Conservation (phyloP, 164 flowering plant species). For the Euptelea pleiosperma region DNA sequence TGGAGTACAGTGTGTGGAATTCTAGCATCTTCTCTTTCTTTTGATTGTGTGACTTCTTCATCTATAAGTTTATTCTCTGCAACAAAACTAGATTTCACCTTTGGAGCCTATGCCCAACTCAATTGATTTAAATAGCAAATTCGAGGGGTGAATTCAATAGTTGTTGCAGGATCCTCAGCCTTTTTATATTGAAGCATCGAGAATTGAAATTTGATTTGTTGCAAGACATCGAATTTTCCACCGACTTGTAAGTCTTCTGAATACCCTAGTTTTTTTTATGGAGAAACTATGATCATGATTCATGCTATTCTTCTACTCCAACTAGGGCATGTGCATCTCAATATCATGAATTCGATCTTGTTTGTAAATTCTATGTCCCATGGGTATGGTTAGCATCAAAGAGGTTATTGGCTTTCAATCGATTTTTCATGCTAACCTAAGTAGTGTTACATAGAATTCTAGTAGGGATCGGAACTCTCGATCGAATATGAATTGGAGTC, state of each 20-base stretch:
- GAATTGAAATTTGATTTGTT: not conserved
- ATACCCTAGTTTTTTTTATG: not conserved
- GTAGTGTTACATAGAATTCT: too few species aligned
- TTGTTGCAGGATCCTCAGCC: constrained; percentile 7
- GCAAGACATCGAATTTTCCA: constrained; percentile 5
- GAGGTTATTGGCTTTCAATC: not conserved
- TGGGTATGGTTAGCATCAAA: not conserved
- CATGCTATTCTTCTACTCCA: too few species aligned
- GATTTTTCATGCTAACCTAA: not conserved
- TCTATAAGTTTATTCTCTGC: constrained; percentile 24
- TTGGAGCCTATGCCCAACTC: not conserved
- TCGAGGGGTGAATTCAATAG: not conserved
- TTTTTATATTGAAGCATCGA: not conserved
- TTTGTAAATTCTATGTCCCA: not conserved
- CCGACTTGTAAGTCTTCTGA: constrained; percentile 20
- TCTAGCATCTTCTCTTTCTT: constrained; percentile 46
- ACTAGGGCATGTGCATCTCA: too few species aligned
- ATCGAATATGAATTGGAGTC: too few species aligned
- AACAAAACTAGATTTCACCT: constrained; percentile 4
- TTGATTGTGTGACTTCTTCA: constrained; percentile 9
- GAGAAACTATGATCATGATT: too few species aligned
- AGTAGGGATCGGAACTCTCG: too few species aligned
- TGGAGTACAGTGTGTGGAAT: constrained; percentile 40
- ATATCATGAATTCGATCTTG: too few species aligned
- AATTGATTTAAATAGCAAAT: not conserved